These are phyloP conservation scores for Ustilago hordei DNA, from an alignment of 1,284 basidiomycete species.

Conservation along the genomic window DNA sequence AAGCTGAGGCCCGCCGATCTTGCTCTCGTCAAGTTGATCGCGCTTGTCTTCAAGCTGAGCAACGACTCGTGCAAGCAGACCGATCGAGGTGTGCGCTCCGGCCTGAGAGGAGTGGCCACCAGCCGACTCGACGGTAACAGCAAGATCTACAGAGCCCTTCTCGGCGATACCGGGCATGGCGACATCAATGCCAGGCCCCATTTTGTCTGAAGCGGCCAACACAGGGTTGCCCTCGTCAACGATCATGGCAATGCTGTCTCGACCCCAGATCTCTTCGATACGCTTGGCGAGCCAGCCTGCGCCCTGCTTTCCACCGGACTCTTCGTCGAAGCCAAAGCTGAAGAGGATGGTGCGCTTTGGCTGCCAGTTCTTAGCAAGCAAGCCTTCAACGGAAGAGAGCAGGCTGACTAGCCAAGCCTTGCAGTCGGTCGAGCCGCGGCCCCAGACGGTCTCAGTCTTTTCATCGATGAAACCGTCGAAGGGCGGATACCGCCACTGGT, in stretches of 20 bases:
- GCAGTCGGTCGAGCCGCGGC: slow-evolving; percentile 68
- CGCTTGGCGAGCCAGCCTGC: slow-evolving; percentile 50
- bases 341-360: slow-evolving; percentile 73
- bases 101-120: slow-evolving; percentile 77
- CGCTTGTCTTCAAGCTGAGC: slow-evolving; percentile 45
- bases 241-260: slow-evolving; percentile 59
- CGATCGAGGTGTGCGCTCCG: slow-evolving; percentile 45
- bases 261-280: slow-evolving; percentile 57
- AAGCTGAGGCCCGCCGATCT: slow-evolving; percentile 57
- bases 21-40: slow-evolving; percentile 32
- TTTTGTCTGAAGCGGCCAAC: slow-evolving; percentile 31
- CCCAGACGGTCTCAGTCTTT: slow-evolving; percentile 72
- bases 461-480: slow-evolving; percentile 72
- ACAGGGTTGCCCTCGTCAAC: slow-evolving; percentile 64
- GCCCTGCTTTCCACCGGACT: slow-evolving; percentile 70
- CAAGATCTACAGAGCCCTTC: slow-evolving; percentile 75
- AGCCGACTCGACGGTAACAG: slow-evolving; percentile 68
- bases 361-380: slow-evolving; percentile 70
- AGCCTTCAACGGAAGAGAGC: slow-evolving; percentile 72
- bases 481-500: slow-evolving; percentile 73
- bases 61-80: slow-evolving; percentile 39
- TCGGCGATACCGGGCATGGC: slow-evolving; percentile 74
- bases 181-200: slow-evolving; percentile 50
- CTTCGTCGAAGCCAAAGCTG: slow-evolving; percentile 80
- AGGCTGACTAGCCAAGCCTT: slow-evolving; percentile 72